These are phyloP conservation scores for Chlorella variabilis DNA, from an alignment of 163 green algal genomes.

Conservation along the genomic window DNA sequence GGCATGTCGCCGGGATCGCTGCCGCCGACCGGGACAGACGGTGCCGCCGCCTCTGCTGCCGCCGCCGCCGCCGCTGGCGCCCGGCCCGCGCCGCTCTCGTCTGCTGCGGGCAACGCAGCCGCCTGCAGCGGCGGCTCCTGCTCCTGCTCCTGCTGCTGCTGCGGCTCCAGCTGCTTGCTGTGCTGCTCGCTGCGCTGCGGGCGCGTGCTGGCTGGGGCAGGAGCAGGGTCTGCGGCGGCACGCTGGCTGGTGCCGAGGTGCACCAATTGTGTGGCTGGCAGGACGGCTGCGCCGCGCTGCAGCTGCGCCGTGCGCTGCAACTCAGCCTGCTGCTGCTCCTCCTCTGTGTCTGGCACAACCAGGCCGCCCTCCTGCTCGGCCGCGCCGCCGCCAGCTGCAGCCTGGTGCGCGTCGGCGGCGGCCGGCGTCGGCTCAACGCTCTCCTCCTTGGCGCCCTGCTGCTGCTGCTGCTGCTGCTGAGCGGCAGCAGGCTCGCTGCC, in stretches of 20 bases:
- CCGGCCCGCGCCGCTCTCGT: too few species aligned
- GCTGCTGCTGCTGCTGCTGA: too few species aligned
- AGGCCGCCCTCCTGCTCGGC: too few species aligned
- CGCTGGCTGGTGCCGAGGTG: not conserved
- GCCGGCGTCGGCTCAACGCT: too few species aligned
- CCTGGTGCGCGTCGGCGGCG: not conserved
- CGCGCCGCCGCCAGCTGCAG: too few species aligned
- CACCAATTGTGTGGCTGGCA: not conserved
- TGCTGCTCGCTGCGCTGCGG: not conserved
- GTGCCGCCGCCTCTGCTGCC: not conserved
- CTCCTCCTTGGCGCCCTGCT: too few species aligned
- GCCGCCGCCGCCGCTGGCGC: not conserved
- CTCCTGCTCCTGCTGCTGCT: not conserved
- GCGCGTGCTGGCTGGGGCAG: too few species aligned
- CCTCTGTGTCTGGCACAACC: not conserved
- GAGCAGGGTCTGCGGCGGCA: too few species aligned
- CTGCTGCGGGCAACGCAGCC: not conserved
- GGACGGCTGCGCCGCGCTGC: not conserved
- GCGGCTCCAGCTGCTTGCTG: not conserved
- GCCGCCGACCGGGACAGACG: not conserved
- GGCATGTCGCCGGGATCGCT: not conserved
- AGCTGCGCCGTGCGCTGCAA: too few species aligned
- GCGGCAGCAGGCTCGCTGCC: not conserved
- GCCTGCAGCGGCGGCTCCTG: not conserved
- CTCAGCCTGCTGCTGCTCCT: not conserved